These are phyloP conservation scores for Akanthomyces lecanii DNA, from an alignment of 2,329 filamentous ascomycete species.

Conservation along the genomic window DNA sequence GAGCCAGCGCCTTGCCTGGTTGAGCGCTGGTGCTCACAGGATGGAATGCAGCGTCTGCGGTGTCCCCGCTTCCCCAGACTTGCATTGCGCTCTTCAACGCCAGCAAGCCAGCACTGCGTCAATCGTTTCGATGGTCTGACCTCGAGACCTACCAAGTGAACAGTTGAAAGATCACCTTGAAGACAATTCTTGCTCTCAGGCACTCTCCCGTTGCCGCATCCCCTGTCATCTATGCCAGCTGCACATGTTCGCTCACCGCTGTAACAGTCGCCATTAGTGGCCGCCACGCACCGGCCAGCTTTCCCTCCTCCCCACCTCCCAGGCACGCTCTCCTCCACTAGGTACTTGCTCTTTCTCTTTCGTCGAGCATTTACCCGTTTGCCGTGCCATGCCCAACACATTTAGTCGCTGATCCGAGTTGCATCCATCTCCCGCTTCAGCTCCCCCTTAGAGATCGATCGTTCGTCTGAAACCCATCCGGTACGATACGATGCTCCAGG, in stretches of 20 bases:
- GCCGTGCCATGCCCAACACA: background rate
- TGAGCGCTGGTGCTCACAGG: constrained; percentile 12
- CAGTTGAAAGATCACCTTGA: no score
- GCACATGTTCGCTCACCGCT: background rate
- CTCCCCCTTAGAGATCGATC: constrained; percentile 2
- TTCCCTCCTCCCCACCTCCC: background rate
- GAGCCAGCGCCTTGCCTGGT: constrained; percentile 12
- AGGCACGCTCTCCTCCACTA: background rate
- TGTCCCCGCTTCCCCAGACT: constrained; percentile 17
- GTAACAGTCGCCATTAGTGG: background rate
- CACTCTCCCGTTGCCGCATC: background rate
- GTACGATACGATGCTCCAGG: background rate
- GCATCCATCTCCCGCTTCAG: background rate
- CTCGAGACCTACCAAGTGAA: no score
- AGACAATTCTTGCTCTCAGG: no score
- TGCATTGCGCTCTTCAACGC: background rate
- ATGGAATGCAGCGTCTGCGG: constrained; percentile 4
- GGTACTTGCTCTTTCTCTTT: background rate
- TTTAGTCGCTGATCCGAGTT: constrained; percentile 3
- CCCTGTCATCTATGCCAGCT: background rate
- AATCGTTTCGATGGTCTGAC: background rate
- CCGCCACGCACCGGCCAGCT: constrained; percentile 1
- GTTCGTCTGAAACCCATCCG: background rate
- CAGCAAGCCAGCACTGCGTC: background rate
- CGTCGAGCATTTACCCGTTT: background rate